Percentiles rank a stretch among this genome's conserved stretches.
phyloP scores from a whole-genome alignment of 2,329 filamentous ascomycete species.

The Didymosphaeria variabile region DNA sequence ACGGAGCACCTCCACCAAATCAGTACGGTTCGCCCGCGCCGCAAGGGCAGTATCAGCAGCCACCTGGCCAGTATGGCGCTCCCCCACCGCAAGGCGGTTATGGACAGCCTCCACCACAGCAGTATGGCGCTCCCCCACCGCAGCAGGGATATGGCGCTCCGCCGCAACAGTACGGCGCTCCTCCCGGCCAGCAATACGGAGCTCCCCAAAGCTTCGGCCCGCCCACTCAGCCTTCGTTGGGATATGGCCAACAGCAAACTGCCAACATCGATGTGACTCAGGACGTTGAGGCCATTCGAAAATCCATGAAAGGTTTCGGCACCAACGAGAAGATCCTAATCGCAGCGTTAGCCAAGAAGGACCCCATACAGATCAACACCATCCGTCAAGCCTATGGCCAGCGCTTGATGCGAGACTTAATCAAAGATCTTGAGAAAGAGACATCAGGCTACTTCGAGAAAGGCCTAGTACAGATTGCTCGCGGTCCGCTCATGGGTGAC shows the following conservation, averaged over 20 bases:
- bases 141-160: constrained; percentile 26
- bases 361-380: constrained; percentile 76
- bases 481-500: constrained; percentile 82
- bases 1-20: constrained; percentile 23
- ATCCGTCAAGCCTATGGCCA: constrained; percentile 70
- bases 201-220: constrained; percentile 46
- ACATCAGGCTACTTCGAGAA: constrained; percentile 76
- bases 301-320: constrained; percentile 92
- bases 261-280: constrained; percentile 67
- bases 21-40: constrained; percentile 34
- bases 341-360: constrained; percentile 72
- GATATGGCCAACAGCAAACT: constrained; percentile 75
- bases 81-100: constrained; percentile 33
- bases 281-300: constrained; percentile 76
- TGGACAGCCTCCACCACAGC: constrained; percentile 44
- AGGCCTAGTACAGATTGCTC: constrained; percentile 77
- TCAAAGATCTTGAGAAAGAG: constrained; percentile 80
- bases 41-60: constrained; percentile 37
- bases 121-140: constrained; percentile 29
- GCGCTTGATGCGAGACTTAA: constrained; percentile 70
- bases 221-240: constrained; percentile 64
- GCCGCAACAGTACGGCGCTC: constrained; percentile 39
- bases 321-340: constrained; percentile 86
- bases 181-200: constrained; percentile 48
- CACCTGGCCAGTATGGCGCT: constrained; percentile 21